A percentile compares a stretch with the other conserved stretches of the same genome.
Conservation (phyloP, 495 filamentous ascomycete species). For the Hypoxylon fuscum region DNA sequence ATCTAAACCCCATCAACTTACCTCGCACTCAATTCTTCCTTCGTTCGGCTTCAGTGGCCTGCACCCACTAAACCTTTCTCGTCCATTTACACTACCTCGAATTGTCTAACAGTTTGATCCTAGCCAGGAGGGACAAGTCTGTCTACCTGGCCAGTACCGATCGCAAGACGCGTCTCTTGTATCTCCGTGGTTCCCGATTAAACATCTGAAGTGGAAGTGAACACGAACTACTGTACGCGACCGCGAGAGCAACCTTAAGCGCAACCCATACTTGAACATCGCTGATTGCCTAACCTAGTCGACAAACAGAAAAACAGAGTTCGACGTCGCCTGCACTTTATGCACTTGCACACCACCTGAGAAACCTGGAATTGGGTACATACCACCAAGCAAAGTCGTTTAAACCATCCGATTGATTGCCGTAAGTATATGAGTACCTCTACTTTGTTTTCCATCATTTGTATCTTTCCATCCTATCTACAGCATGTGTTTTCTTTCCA, state of each 20-base stretch:
- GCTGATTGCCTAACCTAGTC: conserved; percentile 15
- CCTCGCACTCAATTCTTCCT: conserved; percentile 20
- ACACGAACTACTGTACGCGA: conserved; percentile 35
- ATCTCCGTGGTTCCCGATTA: too few relatives aligned
- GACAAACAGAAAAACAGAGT: conserved; percentile 29
- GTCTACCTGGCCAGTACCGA: conserved; percentile 12
- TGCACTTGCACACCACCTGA: too few relatives aligned
- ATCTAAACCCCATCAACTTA: conserved; percentile 28
- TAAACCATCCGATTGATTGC: conserved; percentile 9
- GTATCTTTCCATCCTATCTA: conserved; percentile 14
- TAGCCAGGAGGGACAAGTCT: conserved; percentile 9
- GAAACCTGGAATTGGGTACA: too few relatives aligned
- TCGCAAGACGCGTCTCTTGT: conserved; percentile 27
- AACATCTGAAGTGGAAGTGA: too few relatives aligned
- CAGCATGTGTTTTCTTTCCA: conserved; percentile 19
- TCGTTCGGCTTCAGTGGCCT: conserved; percentile 23
- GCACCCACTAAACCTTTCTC: conserved; percentile 36
- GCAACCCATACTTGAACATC: conserved; percentile 3
- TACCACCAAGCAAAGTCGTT: too few relatives aligned
- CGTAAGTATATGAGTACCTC: conserved; percentile 38
- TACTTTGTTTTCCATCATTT: conserved; percentile 25
- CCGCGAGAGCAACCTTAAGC: too few relatives aligned
- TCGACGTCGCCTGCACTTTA: conserved; percentile 26
- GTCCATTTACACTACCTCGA: conserved; percentile 17
- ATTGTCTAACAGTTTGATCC: conserved; percentile 29